Percentiles rank a stretch among this genome's conserved stretches.
phyloP scores from a whole-genome alignment of 2,329 filamentous ascomycete genomes.

The Fusarium pseudoanthophilum region DNA sequence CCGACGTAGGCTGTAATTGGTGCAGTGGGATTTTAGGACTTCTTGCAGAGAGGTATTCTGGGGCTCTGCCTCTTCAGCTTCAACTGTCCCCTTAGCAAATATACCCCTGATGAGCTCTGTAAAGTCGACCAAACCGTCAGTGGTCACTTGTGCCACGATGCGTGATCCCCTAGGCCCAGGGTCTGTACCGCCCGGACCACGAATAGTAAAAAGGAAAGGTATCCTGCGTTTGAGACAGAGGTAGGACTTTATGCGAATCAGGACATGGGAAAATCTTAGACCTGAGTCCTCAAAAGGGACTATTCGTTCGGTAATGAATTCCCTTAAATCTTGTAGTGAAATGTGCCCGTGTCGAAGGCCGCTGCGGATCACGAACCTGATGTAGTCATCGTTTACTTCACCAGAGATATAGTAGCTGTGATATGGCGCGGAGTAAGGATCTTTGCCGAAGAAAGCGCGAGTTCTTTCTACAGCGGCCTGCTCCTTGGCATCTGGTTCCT shows the following conservation, averaged over 20 bases:
- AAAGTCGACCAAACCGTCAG: not conserved
- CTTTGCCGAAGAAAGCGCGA: not conserved
- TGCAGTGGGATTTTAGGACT: not conserved
- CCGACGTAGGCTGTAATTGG: not conserved
- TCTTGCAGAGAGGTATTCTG: not conserved
- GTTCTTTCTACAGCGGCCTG: not conserved
- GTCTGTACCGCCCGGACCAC: not conserved
- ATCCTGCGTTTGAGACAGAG: not conserved
- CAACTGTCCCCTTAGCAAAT: not conserved
- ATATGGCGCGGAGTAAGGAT: not conserved
- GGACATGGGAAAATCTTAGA: not conserved
- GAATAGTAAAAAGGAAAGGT: not conserved
- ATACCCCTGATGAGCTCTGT: not conserved
- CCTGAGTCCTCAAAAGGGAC: not conserved
- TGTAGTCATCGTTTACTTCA: not conserved
- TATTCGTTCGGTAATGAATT: not conserved
- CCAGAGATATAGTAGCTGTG: not conserved
- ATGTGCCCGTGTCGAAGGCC: not conserved
- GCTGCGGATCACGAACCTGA: not conserved
- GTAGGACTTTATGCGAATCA: not conserved
- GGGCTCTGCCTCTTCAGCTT: not conserved
- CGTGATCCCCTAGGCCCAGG: not conserved
- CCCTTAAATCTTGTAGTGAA: not conserved
- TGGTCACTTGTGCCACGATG: not conserved
- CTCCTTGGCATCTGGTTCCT: not conserved